Evolutionary conservation across 1,284 basidiomycete species (phyloP).

Genomic region (Ceratobasidium sp.): DNA sequence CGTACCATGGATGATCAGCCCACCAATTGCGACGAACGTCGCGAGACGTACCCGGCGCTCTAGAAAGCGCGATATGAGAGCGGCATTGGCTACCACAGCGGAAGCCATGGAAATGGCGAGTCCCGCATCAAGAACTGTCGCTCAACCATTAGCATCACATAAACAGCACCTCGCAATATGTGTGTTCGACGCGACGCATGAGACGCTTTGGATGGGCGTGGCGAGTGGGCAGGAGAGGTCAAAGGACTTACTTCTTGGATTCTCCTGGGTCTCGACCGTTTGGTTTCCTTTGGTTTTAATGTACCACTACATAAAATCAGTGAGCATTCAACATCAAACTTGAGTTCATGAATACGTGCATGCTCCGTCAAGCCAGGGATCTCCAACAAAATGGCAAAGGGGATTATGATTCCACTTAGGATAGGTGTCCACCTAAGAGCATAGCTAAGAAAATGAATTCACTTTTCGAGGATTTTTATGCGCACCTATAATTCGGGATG

Average conservation of each 20-base stretch:
- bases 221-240: slow-evolving; percentile 35
- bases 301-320: slow-evolving; percentile 55
- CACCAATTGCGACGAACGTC: slow-evolving; percentile 71
- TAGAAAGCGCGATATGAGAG: slow-evolving; percentile 75
- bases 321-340: not conserved
- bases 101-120: slow-evolving; percentile 74
- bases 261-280: slow-evolving; percentile 63
- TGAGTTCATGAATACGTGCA: slow-evolving; percentile 44
- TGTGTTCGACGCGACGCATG: not conserved
- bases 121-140: slow-evolving; percentile 66
- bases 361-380: slow-evolving; percentile 77
- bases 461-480: not conserved
- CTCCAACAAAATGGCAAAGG: slow-evolving; percentile 81
- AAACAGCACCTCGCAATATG: not conserved
- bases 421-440: slow-evolving; percentile 63
- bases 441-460: slow-evolving; percentile 37
- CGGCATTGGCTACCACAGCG: slow-evolving; percentile 75
- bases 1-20: slow-evolving; percentile 74
- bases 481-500: slow-evolving; percentile 46
- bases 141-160: not conserved
- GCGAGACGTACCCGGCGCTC: slow-evolving; percentile 70
- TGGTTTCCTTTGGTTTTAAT: slow-evolving; percentile 63
- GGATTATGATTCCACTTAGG: slow-evolving; percentile 74
- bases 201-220: slow-evolving; percentile 49
- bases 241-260: slow-evolving; percentile 56